Evolutionary conservation across 345 rosid genomes (phyloP).

Genomic region (Populus ilicifolia): DNA sequence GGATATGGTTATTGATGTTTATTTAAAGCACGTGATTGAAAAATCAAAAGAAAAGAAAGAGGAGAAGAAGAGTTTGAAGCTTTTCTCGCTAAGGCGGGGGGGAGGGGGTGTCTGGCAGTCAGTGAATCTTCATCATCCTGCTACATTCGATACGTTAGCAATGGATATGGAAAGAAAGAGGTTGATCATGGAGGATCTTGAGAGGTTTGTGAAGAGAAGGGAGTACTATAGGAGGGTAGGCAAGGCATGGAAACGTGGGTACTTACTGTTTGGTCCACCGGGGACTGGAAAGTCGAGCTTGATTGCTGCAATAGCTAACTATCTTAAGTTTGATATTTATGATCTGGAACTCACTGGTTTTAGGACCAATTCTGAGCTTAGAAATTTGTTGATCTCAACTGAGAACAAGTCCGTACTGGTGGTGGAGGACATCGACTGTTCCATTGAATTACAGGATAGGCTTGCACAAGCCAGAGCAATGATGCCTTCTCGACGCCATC

Average conservation of each 20-base stretch:
- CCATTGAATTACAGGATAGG: constrained; percentile 3
- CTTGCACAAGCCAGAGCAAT: constrained; percentile 21
- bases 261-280: constrained; percentile 13
- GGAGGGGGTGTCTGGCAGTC: constrained; percentile 22
- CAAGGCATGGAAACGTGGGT: constrained; percentile 23
- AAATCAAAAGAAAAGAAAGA: constrained; percentile 18
- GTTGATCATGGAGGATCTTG: constrained; percentile 14
- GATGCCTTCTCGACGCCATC: constrained; percentile 30
- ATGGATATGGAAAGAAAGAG: constrained; percentile 18
- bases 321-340: constrained; percentile 18
- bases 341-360: constrained; percentile 19
- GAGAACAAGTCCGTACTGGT: constrained; percentile 8
- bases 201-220: constrained; percentile 1
- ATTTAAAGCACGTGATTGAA: constrained; percentile 19
- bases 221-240: constrained; percentile 19
- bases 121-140: constrained; percentile 25
- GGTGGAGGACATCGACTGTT: constrained; percentile 14
- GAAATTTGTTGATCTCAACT: constrained; percentile 12
- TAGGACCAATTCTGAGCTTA: constrained; percentile 20
- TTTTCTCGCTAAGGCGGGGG: constrained; percentile 15
- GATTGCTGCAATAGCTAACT: constrained; percentile 24
- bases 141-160: constrained; percentile 10
- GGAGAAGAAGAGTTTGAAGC: constrained; percentile 21
- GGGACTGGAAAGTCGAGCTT: constrained; percentile 21
- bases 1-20: constrained; percentile 22